Percentiles rank a stretch among this genome's conserved stretches.
Evolutionary conservation across 441 rosid genomes (phyloP).

Genomic region (Eruca vesicaria): DNA sequence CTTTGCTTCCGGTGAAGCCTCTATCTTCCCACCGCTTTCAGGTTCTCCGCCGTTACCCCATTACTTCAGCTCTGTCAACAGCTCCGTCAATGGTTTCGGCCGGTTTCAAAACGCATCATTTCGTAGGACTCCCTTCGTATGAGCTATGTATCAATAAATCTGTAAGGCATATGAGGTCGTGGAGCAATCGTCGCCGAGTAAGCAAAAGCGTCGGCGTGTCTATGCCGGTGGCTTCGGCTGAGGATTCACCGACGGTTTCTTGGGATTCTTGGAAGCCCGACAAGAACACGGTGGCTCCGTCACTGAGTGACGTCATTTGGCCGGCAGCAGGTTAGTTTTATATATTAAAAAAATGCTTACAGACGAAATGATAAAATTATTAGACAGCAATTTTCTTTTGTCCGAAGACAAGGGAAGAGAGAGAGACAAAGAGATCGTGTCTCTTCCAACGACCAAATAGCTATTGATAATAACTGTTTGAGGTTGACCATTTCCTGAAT

Average conservation of each 20-base stretch:
- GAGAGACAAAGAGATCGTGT: constrained; percentile 13
- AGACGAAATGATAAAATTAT: neutral
- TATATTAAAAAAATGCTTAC: neutral
- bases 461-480: constrained; percentile 10
- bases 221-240: constrained; percentile 35
- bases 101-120: neutral
- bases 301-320: constrained; percentile 78
- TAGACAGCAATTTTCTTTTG: constrained; percentile 5
- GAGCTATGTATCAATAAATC: constrained; percentile 23
- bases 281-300: constrained; percentile 38
- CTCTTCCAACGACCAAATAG: constrained; percentile 28
- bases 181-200: constrained; percentile 15
- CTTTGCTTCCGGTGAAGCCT: constrained; percentile 28
- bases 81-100: constrained; percentile 1
- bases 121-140: constrained; percentile 8
- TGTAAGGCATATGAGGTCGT: constrained; percentile 9
- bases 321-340: constrained; percentile 63
- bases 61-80: neutral
- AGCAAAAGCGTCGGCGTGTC: constrained; percentile 27
- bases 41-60: constrained; percentile 1
- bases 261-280: constrained; percentile 80
- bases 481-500: constrained; percentile 17
- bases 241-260: constrained; percentile 25
- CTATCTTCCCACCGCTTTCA: constrained; percentile 13
- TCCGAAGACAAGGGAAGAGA: constrained; percentile 18